A percentile compares a stretch with the other conserved stretches of the same genome.
phyloP scores from a whole-genome alignment of 331 rosid species.

The Rhamnella rubrinervis region DNA sequence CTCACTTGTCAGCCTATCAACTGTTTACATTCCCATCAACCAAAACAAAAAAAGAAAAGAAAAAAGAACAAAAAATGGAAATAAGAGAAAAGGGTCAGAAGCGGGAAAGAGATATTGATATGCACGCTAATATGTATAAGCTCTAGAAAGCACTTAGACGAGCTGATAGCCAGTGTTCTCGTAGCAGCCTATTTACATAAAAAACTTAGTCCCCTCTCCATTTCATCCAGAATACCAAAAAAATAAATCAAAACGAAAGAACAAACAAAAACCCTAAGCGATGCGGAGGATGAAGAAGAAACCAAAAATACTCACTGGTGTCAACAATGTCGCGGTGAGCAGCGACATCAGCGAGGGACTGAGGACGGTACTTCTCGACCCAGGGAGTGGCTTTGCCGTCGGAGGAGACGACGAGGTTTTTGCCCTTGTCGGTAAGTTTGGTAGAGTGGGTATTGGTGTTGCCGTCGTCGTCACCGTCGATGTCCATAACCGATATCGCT shows the following conservation, averaged over 20 bases:
- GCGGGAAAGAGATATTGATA: too few species aligned
- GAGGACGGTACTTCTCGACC: conserved; percentile 73
- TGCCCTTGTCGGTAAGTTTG: conserved; percentile 31
- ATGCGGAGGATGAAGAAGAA: background rate
- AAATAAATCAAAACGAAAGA: background rate
- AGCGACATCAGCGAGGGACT: conserved; percentile 61
- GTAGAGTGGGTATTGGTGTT: background rate
- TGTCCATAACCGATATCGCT: conserved; percentile 38
- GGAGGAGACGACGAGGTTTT: conserved; percentile 31
- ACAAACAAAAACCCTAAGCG: conserved; percentile 20
- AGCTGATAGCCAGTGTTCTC: too few species aligned
- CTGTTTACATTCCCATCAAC: conserved; percentile 33
- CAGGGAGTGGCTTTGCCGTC: conserved; percentile 46
- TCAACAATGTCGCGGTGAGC: conserved; percentile 70
- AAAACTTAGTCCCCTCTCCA: background rate
- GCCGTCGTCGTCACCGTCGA: conserved; percentile 34
- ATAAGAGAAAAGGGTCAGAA: too few species aligned
- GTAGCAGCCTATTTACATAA: too few species aligned
- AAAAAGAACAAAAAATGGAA: background rate
- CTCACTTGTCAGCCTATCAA: conserved; percentile 87
- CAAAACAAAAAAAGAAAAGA: background rate
- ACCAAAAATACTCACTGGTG: conserved; percentile 45
- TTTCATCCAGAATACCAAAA: conserved; percentile 2
- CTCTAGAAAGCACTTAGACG: background rate
- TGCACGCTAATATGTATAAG: background rate